Base-by-base conservation (phyloP, 1,284 basidiomycete genomes). In the Malassezia sympodialis region DNA sequence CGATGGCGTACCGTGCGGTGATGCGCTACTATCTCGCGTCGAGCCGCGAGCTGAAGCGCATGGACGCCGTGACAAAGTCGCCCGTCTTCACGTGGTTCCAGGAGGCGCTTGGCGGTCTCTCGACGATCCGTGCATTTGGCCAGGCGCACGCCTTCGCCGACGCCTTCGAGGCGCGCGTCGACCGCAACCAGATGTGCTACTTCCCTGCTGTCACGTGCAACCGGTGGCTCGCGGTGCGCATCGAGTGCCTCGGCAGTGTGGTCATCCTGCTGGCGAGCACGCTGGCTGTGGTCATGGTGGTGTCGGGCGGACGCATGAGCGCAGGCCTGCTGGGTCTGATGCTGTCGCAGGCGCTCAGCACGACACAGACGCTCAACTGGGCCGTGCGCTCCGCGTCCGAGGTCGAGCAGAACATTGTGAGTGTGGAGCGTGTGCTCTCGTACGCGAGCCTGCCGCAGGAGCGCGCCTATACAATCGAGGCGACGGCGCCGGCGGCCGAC, bases 381-480 rank as follows among this genome's bases (percentile, higher is more conserved):
- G 80, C 90, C n/a, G 88, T 93, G 6, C 81, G 88, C 41, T 84
- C 83, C 14, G 86, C 87, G 0, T 88, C 86, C 58, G 90, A 96
- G 67, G 87, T 93, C 12, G 90, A 94, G 76, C 87, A 89, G 73
- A 93, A 91, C 70, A 86, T 94, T 65, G 88, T 91, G 59, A 89
- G 87, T 61, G 76, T 78, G 21, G 78, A 79, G 66, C 76, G 80
- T 49, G 78, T 81, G 3, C 67, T 80, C 32, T 78, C 78, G 43
- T 81, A 93, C 69, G 83, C 85, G 26, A 79, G 84, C n/a, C 76
- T 90, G n/a, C 71, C 78, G 12, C 78, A 84, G 0, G 90, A 93
- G 74, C 87, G 86, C 2, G 83, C 88, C 0, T 81, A 82, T 58
- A 59, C 61, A 42, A 51, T 68, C 8, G 35, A 59, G 12, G 60